Conservation (phyloP, 345 rosid genomes). For the Brassica napus region Da-Ae NC_063450.1:49876501-49877000, state of each 20-base stretch:
- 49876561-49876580: constrained; percentile 33
- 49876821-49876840: constrained; percentile 34
- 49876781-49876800: constrained; percentile 9
- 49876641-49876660: constrained; percentile 32
- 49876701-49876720: neutral
- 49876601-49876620: neutral
- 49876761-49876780: constrained; percentile 21
- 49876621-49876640: constrained; percentile 2
- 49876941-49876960: neutral
- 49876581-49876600: constrained; percentile 20
- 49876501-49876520: constrained; percentile 55
- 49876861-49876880: constrained; percentile 11
- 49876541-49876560: constrained; percentile 6
- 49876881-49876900: neutral
- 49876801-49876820: constrained; percentile 1
- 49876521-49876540: constrained; percentile 39
- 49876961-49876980: no score
- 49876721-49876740: neutral
- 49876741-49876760: constrained; percentile 10
- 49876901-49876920: neutral
- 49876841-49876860: neutral
- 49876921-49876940: neutral
- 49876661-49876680: neutral
- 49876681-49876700: neutral
- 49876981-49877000: neutral